phyloP scores from a whole-genome alignment of 1,284 basidiomycete species.

The Fomitopsis palustris region DNA sequence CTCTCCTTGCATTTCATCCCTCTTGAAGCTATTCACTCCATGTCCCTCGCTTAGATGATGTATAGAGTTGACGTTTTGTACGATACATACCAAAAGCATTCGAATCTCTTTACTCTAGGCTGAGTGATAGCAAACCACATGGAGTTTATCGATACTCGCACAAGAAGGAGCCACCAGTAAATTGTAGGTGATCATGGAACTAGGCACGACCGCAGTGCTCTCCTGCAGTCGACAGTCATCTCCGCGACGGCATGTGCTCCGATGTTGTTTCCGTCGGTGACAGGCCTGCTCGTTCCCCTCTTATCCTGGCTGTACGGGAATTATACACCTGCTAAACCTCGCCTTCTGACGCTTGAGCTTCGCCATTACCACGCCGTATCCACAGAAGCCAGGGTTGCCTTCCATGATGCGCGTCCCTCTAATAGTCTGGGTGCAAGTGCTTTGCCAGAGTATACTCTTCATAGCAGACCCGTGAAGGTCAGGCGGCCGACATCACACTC shows the following conservation, averaged over 20 bases:
- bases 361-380: slow-evolving; percentile 67
- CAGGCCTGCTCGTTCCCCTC: slow-evolving; percentile 17
- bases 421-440: slow-evolving; percentile 6
- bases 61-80: slow-evolving; percentile 3
- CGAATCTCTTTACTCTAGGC: background rate
- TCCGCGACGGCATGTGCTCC: slow-evolving; percentile 6
- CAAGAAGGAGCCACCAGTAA: background rate
- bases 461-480: slow-evolving; percentile 36
- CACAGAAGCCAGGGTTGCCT: slow-evolving; percentile 50
- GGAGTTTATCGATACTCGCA: background rate
- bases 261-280: slow-evolving; percentile 25
- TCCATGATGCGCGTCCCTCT: slow-evolving; percentile 46
- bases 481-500: slow-evolving; percentile 50
- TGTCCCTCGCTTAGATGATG: background rate
- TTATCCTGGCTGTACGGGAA: slow-evolving; percentile 11
- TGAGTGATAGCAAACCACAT: background rate
- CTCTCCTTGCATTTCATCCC: background rate
- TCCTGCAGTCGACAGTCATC: background rate
- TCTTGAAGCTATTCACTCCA: background rate
- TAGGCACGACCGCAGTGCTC: background rate
- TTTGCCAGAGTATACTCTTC: slow-evolving; percentile 31
- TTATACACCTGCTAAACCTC: slow-evolving; percentile 12
- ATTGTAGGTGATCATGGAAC: background rate
- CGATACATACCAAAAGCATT: background rate
- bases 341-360: slow-evolving; percentile 51